Evolutionary conservation across 495 filamentous ascomycete species (phyloP).

Genomic region (Talaromyces stipitatus): DNA sequence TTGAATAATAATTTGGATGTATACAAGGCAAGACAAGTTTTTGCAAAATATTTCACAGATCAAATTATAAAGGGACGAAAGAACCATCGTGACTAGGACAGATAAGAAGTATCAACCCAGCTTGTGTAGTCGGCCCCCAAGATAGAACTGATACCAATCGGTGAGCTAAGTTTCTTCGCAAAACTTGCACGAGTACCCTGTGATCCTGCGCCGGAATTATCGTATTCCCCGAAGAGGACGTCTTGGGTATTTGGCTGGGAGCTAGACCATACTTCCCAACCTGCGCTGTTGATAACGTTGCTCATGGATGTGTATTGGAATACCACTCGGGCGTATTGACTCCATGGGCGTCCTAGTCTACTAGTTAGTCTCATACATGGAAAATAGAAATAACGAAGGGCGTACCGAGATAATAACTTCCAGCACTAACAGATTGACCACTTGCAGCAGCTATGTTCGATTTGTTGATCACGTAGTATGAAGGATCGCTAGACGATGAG

Average conservation of each 20-base stretch:
- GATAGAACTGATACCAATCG: constrained; percentile 40
- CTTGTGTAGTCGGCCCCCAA: constrained; percentile 42
- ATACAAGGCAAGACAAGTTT: no score
- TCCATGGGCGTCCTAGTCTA: constrained; percentile 50
- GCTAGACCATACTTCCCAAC: constrained; percentile 53
- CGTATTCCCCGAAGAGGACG: constrained; percentile 52
- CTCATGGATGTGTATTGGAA: constrained; percentile 51
- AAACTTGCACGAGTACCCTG: constrained; percentile 53
- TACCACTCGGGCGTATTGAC: constrained; percentile 50
- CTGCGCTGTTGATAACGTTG: constrained; percentile 51
- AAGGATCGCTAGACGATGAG: constrained; percentile 35
- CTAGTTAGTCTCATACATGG: neutral
- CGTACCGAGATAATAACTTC: constrained; percentile 47
- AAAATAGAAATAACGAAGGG: neutral
- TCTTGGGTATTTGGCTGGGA: constrained; percentile 40
- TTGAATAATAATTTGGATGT: no score
- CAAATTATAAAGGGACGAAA: no score
- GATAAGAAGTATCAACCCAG: constrained; percentile 34
- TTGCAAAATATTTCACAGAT: no score
- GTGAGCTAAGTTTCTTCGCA: constrained; percentile 31
- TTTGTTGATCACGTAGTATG: constrained; percentile 59
- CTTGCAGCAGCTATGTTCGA: constrained; percentile 37
- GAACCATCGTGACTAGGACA: no score
- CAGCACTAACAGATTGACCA: constrained; percentile 38
- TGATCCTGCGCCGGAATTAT: constrained; percentile 50